Conservation (phyloP, 2,329 filamentous ascomycete genomes). For the Chaetothyriales sp. region DNA sequence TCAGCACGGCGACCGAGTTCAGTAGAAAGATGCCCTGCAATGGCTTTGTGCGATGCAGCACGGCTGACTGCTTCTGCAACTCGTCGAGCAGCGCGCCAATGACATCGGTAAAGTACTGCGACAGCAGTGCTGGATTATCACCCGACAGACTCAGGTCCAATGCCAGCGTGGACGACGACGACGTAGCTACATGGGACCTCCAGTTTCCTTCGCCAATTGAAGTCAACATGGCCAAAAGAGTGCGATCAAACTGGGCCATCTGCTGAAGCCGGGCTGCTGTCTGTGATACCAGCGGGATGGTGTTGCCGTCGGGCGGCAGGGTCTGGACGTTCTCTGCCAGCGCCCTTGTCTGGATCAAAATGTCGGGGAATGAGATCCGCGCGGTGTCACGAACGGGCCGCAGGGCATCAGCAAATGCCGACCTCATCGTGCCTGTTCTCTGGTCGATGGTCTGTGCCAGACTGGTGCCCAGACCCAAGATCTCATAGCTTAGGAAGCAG, state of each 20-base stretch:
- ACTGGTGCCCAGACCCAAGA: conserved; percentile 74
- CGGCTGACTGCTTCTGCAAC: conserved; percentile 58
- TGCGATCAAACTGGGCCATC: conserved; percentile 72
- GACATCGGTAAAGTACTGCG: conserved; percentile 77
- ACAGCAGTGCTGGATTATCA: conserved; percentile 63
- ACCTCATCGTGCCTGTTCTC: conserved; percentile 72
- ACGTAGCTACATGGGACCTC: conserved; percentile 36
- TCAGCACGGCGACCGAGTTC: conserved; percentile 71
- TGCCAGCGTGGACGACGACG: conserved; percentile 21
- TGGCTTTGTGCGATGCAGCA: conserved; percentile 60
- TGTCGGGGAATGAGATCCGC: conserved; percentile 65
- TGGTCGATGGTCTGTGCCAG: conserved; percentile 66
- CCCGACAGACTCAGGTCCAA: conserved; percentile 35
- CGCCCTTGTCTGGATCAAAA: conserved; percentile 69
- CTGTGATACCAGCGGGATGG: conserved; percentile 63
- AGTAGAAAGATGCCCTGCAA: conserved; percentile 77
- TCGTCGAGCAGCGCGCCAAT: conserved; percentile 64
- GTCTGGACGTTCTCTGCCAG: conserved; percentile 50
- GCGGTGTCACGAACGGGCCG: conserved; percentile 86
- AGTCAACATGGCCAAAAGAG: conserved; percentile 77
- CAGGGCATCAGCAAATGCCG: conserved; percentile 65
- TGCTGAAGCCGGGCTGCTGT: conserved; percentile 74
- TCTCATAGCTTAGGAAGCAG: conserved; percentile 88
- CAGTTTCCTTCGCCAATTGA: conserved; percentile 89
- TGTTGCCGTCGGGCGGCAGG: conserved; percentile 62